Conservation (phyloP, 306 rosid species). For the Gillenia trifoliata region DNA sequence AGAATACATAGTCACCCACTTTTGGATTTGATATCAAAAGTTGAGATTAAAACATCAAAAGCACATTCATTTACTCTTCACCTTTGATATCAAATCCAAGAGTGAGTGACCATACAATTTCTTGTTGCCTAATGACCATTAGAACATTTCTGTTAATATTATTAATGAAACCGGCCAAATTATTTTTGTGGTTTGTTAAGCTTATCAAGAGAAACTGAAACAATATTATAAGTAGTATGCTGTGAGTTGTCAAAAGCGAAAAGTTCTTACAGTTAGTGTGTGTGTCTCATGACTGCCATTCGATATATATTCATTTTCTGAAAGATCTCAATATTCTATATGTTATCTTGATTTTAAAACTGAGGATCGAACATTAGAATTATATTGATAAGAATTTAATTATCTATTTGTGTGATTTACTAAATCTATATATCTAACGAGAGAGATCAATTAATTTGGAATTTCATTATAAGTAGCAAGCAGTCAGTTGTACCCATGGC, state of each 20-base stretch:
- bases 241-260: no score
- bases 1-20: not conserved
- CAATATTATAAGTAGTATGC: no score
- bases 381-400: no score
- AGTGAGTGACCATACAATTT: not conserved
- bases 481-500: not conserved
- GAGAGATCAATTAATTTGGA: not conserved
- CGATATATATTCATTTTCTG: not conserved
- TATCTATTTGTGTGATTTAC: not conserved
- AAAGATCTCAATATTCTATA: not conserved
- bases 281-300: no score
- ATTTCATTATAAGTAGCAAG: not conserved
- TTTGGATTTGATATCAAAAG: not conserved
- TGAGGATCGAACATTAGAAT: no score
- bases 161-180: not conserved
- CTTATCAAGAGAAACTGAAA: no score
- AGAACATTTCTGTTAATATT: not conserved
- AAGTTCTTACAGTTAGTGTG: no score
- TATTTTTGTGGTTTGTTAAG: not conserved
- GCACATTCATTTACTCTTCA: not conserved
- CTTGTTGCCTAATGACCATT: not conserved
- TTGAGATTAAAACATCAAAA: no score
- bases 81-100: not conserved
- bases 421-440: not conserved
- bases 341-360: not conserved